Evolutionary conservation across 257 asterid genomes (phyloP), one percentile per base, ranked within the genome.

Genomic region (Petrea volubilis): DNA sequence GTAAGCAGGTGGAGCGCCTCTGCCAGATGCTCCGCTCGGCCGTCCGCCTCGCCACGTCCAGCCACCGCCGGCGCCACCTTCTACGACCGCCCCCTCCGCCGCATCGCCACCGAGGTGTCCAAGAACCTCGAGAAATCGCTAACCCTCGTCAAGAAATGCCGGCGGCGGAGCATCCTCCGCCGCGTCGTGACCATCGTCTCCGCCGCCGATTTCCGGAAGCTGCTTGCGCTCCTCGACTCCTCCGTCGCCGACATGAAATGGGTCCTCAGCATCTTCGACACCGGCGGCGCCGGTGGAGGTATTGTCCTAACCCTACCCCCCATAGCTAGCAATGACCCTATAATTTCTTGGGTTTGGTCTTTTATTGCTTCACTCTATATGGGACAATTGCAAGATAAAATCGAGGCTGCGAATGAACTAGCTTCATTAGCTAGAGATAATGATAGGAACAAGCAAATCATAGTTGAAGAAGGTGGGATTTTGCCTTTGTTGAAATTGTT

Each of bases 261-360:
- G 96, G 78, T 88, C 46, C 52, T 88, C 34, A 81, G 84, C 67
- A 81, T 90, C 60, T 86, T 70, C 47, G 94, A 92, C 63, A 44
- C 73, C 43, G 85, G 80, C 7, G 84, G 84, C 23, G 79, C 84
- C 2, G 88, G 86, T 27, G 97, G 92, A 77, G 97, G 96, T 77
- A 85, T 90, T 21, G 76, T 67, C 10, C 88, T 92, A 12, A 76
- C 91, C 3, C 74, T 92, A 11, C 98, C 98, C 6, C 96, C 98
- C 0, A 90, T 92, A 65, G 96, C 94, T 18, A 87, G 96, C 70
- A 90, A 87, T 60, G 98, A 92, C 62, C 98, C 96, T 10, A 92
- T 90, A 7, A 44, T 92, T 57, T 84, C 94, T 7, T 90, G 96
- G 96, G 90, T 88, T 41, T 92, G 98, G 98, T 82, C 96, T 56